These are phyloP conservation scores for Spinacia oleracea DNA, from an alignment of 179 eudicot genomes.

Conservation along the genomic window DNA sequence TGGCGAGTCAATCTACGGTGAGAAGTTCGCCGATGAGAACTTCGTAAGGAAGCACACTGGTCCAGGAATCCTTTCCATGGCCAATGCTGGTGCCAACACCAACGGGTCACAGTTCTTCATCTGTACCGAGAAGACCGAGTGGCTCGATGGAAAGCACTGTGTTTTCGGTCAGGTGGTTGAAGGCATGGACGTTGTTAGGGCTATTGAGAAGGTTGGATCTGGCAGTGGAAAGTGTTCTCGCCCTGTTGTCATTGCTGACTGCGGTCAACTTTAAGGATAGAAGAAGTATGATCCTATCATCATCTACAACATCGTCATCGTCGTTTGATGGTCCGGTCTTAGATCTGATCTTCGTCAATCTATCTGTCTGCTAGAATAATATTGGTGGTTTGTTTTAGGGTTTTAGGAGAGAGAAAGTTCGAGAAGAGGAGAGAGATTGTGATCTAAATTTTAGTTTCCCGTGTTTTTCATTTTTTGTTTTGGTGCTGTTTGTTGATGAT, in stretches of 20 bases:
- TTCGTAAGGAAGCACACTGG: conserved; percentile 80
- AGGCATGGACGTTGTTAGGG: conserved; percentile 69
- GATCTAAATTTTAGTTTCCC: not conserved
- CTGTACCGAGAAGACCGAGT: conserved; percentile 67
- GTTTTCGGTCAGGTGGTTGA: conserved; percentile 79
- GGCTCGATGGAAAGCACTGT: conserved; percentile 84
- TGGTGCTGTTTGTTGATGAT: not conserved
- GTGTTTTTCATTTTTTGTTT: not conserved
- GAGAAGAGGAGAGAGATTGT: conserved; percentile 20
- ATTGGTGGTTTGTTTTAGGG: conserved; percentile 10
- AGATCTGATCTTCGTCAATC: conserved; percentile 2
- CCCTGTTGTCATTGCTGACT: conserved; percentile 63
- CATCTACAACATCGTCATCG: not conserved
- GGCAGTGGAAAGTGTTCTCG: conserved; percentile 43
- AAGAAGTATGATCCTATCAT: not conserved
- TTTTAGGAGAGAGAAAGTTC: conserved; percentile 5
- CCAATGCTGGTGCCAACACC: conserved; percentile 65
- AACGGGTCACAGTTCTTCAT: conserved; percentile 90
- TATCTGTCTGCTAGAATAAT: not conserved
- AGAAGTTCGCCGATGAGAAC: conserved; percentile 74
- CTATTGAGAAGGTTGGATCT: conserved; percentile 71
- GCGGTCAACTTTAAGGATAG: conserved; percentile 57
- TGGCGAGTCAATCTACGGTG: conserved; percentile 82
- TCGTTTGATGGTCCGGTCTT: not conserved
- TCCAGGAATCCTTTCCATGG: conserved; percentile 81